These are phyloP conservation scores for Alternaria triticina DNA, from an alignment of 2,329 filamentous ascomycete species.

Conservation along the genomic window DNA sequence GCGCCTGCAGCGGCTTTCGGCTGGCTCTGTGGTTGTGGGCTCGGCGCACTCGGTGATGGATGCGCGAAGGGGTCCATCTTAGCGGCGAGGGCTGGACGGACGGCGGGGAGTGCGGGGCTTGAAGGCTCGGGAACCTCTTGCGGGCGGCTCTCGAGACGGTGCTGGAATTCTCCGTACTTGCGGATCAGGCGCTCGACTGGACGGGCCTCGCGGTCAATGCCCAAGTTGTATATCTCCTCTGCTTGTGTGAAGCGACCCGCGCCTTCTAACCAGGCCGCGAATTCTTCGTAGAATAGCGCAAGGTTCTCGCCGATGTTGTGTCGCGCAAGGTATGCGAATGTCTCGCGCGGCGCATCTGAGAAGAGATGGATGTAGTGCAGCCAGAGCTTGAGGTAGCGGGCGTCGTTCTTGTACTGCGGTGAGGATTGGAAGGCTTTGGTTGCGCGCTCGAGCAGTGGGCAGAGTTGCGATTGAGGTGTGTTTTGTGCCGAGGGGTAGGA, in stretches of 20 bases:
- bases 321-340: slow-evolving; percentile 87
- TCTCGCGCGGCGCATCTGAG: slow-evolving; percentile 89
- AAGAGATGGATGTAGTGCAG: slow-evolving; percentile 92
- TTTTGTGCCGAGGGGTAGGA: slow-evolving; percentile 94
- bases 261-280: slow-evolving; percentile 88
- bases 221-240: slow-evolving; percentile 90
- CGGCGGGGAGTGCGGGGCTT: slow-evolving; percentile 84
- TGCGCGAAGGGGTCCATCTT: slow-evolving; percentile 80
- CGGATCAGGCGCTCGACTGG: slow-evolving; percentile 81
- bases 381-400: slow-evolving; percentile 92
- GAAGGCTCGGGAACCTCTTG: slow-evolving; percentile 70
- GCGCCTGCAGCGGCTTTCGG: slow-evolving; percentile 52
- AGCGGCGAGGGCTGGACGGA: slow-evolving; percentile 81
- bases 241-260: slow-evolving; percentile 86
- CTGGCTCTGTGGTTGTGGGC: slow-evolving; percentile 68
- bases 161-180: slow-evolving; percentile 92
- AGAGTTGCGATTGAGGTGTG: slow-evolving; percentile 87
- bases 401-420: slow-evolving; percentile 91
- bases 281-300: slow-evolving; percentile 96
- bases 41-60: slow-evolving; percentile 57
- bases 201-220: slow-evolving; percentile 85
- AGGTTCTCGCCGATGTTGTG: slow-evolving; percentile 86
- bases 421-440: slow-evolving; percentile 89
- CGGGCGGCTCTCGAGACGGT: slow-evolving; percentile 72
- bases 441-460: slow-evolving; percentile 86